Base-by-base conservation (phyloP, 1,284 basidiomycete species). In the Hymenochaete sp. region DNA sequence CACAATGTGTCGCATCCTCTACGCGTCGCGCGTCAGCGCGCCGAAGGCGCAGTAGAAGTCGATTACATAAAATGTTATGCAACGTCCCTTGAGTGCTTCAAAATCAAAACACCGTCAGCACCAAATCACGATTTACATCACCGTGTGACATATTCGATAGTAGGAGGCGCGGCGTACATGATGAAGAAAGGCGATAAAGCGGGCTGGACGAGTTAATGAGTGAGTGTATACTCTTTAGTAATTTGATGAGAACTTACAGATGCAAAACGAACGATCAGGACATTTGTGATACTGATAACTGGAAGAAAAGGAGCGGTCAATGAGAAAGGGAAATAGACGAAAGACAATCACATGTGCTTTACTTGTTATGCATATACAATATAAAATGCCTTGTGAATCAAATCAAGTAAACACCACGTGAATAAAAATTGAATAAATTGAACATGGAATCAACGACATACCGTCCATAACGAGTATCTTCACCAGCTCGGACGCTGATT, bases 361-460 rank as follows among this genome's bases (percentile, higher is more conserved):
- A 40, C 36, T 26, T 38, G 44, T 39, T 16, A 48, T 39, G 36
- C 42, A 44, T 21, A 44, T 29, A 26, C 42, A 48, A 44, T 48
- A 48, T 14, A 44, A 16, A 11, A 48, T 29, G 6, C 44, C 44
- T 45, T 16, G 9, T 11, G 14, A 45, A 1, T 4, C 4, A 38
- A 18, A 31, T 16, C 13, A 26, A 19, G 16, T 43, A 6, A 11
- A 14, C 37, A 38, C 26, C 19, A 38, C 14, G 10, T 21, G 33
- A 3, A 3, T 36, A 8, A 19, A 16, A 9, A 19, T 38, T 35
- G 21, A 35, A n/a, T n/a, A n/a, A 35, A 5, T n/a, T 35, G 21
- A n/a, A 16, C 21, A 5, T 35, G 8, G 21, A 8, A n/a, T 35
- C 14, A n/a, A n/a, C 16, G 8, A 32, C 41, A 19, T 22, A 41